These are phyloP conservation scores for Abelmoschus esculentus DNA, from an alignment of 345 rosid genomes.

Conservation along the genomic window DNA sequence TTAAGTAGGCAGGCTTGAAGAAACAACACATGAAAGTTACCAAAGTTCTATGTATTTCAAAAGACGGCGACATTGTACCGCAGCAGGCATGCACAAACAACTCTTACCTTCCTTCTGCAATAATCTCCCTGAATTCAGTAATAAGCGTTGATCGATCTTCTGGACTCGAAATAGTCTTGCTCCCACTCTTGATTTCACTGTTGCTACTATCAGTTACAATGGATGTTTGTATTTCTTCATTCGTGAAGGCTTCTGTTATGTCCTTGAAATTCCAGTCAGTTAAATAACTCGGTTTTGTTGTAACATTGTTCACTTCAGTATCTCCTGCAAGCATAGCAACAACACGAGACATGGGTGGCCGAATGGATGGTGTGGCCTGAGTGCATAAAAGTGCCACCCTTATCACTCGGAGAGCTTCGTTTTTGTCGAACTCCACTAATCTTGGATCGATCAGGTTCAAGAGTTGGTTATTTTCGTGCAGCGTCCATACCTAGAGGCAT, in stretches of 20 bases:
- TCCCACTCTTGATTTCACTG: not conserved
- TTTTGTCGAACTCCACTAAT: slow-evolving; percentile 23
- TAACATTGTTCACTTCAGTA: slow-evolving; percentile 33
- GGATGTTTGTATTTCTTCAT: not conserved
- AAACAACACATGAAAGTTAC: too few relatives aligned
- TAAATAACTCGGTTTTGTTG: slow-evolving; percentile 46
- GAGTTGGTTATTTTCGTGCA: slow-evolving; percentile 36
- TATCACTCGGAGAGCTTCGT: slow-evolving; percentile 37
- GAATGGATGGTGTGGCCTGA: slow-evolving; percentile 26
- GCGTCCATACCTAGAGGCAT: slow-evolving; percentile 40
- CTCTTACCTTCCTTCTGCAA: slow-evolving; percentile 5
- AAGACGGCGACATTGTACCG: not conserved
- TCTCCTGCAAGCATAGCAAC: slow-evolving; percentile 42
- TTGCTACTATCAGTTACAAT: not conserved
- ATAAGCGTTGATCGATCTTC: not conserved
- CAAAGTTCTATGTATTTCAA: not conserved
- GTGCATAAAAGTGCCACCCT: slow-evolving; percentile 43
- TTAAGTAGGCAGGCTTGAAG: not conserved
- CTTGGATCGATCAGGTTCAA: slow-evolving; percentile 32
- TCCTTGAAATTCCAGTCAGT: slow-evolving; percentile 46
- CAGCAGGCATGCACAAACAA: not conserved
- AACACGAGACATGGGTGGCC: slow-evolving; percentile 41
- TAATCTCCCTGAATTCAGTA: not conserved
- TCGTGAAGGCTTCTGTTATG: not conserved
- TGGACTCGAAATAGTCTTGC: not conserved